Base-by-base conservation (phyloP, 2,329 filamentous ascomycete genomes). In the Nannizziopsis arthrosporioides region DNA sequence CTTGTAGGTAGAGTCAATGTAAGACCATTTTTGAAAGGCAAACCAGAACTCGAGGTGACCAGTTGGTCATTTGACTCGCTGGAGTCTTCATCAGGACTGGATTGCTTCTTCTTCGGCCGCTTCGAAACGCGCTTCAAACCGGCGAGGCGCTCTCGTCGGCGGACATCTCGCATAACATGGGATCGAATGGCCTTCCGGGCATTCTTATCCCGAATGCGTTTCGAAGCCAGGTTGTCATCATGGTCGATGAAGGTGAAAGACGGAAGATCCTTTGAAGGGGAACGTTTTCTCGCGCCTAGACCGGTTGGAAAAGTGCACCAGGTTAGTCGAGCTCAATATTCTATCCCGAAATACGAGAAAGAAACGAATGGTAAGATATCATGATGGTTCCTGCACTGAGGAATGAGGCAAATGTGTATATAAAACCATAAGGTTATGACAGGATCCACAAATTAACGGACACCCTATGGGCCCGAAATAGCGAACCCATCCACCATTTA, bases 151-250 rank as follows among this genome's bases (percentile, higher is more conserved):
- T 68, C 66, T n/a, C 62, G 59, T 27, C 64, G 62, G 35, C 66
- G 66, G 12, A 68, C 66, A 53, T 67, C 61, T 36, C 65, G 63
- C 66, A 68, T 68, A 14, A 68, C 66, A 61, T 68, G 66, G 11
- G 66, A 68, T 12, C 66, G 63, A 41, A 68, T 68, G 10, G 61
- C 61, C 53, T 66, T 65, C 38, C 64, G 61, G 27, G 65, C 63
- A 52, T 63, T 61, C 44, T 57, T 58, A 56, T 68, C 60, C 50
- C 60, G 65, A 53, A 67, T 68, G 41, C 61, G 54, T 48, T 66
- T 66, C 22, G 62, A 63, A 18, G 59, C 57, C 51, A 67, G 51
- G 47, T 67, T 63, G 51, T 68, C 62, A 51, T 65, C 61, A 47
- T 68, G 65, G 50, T 66, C 63, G 50, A 68, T 68, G 51, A 68